Base-by-base conservation (phyloP, 352 stramenopile genomes). In the Saprolegnia diclina region DNA sequence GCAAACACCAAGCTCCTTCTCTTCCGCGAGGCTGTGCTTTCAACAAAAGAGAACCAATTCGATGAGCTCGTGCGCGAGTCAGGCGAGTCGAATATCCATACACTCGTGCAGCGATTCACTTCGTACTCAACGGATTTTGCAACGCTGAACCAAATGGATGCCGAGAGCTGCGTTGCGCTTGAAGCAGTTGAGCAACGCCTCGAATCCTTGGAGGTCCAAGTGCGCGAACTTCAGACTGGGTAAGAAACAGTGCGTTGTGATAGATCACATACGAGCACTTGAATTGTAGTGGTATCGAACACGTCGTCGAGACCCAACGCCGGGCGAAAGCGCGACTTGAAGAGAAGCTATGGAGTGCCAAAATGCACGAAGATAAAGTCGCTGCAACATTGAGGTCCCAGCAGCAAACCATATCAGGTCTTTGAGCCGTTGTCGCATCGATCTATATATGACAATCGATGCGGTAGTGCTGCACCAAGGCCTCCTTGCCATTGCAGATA, bases 41-140 rank as follows among this genome's bases (percentile, higher is more conserved):
- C 84, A 11, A 67, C 84, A 4, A 87, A 87, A 65, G 82, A 90
- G 67, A 75, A 66, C 0, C 79, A 89, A 46, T 90, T 86, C 64
- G 78, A 77, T 1, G 76, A 75, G 4, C 76, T 88, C 14, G 68
- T 91, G 1, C 65, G 70, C 9, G 70, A 86, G 64, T 85, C 82
- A 0, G 56, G 74, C 29, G 82, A 91, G 65, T 71, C 72, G 9
- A 79, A 91, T 48, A 50, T 87, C 19, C 73, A 56, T 11, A 64
- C 84, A 29, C 74, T 88, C 48, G 35, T 88, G 0, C 77, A 86
- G 55, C 75, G 78, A 3, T 89, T 83, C 56, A n/a, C 77, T 5
- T 74, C 69, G 18, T 83, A 77, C 61, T 38, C 65, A 3, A 73
- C 77, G 40, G 82, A 73, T 52, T 72, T 71, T 14, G 62, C 71